phyloP scores from a whole-genome alignment of 306 rosid genomes.

The Prunus campanulata region DNA sequence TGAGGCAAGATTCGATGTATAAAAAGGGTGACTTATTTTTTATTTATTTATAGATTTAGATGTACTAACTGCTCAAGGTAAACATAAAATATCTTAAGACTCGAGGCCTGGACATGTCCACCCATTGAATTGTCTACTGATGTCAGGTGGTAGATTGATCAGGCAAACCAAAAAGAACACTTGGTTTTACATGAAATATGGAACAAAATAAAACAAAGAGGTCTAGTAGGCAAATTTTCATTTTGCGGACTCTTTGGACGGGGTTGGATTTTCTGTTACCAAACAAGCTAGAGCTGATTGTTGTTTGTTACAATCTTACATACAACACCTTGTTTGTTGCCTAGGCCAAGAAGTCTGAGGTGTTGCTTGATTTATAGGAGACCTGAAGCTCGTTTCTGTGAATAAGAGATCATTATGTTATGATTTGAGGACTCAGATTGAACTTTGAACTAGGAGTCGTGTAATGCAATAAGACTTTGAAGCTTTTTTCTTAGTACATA shows the following conservation, averaged over 20 bases:
- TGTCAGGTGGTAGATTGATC: not conserved
- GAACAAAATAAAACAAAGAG: not conserved
- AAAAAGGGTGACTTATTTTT: not conserved
- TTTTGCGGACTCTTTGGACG: not conserved
- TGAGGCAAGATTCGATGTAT: not conserved
- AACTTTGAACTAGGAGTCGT: not conserved
- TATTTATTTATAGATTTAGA: not conserved
- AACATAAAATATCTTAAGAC: not conserved
- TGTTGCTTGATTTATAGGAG: not conserved
- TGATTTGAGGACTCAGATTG: not conserved
- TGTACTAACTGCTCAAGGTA: not conserved
- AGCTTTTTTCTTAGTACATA: not conserved
- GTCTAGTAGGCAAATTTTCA: not conserved
- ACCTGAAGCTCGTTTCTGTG: conserved; percentile 3
- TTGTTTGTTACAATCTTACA: not conserved
- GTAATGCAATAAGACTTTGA: conserved; percentile 5
- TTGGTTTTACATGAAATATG: not conserved
- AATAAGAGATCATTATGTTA: not conserved
- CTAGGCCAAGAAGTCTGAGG: not conserved
- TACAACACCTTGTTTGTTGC: conserved; percentile 6
- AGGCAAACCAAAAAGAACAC: not conserved
- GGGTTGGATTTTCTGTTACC: not conserved
- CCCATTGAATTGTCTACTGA: not conserved
- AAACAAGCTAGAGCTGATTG: not conserved
- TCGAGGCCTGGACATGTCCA: not conserved